Evolutionary conservation across 148 eudicot genomes (phyloP).

Genomic region (Diospyros kaki): DNA sequence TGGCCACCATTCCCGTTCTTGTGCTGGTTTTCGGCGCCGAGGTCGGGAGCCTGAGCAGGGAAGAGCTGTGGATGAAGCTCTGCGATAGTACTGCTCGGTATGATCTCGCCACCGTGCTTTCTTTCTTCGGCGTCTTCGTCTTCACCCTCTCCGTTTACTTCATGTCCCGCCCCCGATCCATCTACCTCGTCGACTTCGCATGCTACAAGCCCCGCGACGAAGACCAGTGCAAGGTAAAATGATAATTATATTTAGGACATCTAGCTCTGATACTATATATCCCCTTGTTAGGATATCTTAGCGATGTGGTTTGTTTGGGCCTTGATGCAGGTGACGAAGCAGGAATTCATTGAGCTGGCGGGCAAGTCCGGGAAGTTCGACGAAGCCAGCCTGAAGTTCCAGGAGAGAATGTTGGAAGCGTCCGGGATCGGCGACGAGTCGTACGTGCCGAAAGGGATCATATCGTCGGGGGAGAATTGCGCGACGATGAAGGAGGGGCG

Average conservation of each 20-base stretch:
- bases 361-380: slow-evolving; percentile 81
- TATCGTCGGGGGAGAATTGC: slow-evolving; percentile 44
- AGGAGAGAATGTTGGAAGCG: slow-evolving; percentile 53
- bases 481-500: slow-evolving; percentile 89
- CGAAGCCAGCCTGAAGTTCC: slow-evolving; percentile 62
- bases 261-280: too few species aligned
- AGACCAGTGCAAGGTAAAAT: slow-evolving; percentile 52
- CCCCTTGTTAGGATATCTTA: too few species aligned
- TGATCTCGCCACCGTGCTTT: slow-evolving; percentile 67
- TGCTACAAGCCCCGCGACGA: slow-evolving; percentile 74
- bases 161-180: slow-evolving; percentile 65
- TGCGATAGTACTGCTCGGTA: slow-evolving; percentile 51
- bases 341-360: slow-evolving; percentile 69
- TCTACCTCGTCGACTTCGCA: slow-evolving; percentile 85
- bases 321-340: slow-evolving; percentile 53
- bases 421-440: slow-evolving; percentile 91
- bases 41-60: slow-evolving; percentile 62
- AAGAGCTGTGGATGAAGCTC: slow-evolving; percentile 62
- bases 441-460: slow-evolving; percentile 59
- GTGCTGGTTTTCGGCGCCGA: slow-evolving; percentile 68
- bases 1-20: slow-evolving; percentile 70
- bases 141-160: slow-evolving; percentile 68
- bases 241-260: neutral
- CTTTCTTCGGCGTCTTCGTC: slow-evolving; percentile 62
- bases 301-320: neutral